phyloP scores from a whole-genome alignment of 2,329 filamentous ascomycete species.

The Apiospora saccharicola region DNA sequence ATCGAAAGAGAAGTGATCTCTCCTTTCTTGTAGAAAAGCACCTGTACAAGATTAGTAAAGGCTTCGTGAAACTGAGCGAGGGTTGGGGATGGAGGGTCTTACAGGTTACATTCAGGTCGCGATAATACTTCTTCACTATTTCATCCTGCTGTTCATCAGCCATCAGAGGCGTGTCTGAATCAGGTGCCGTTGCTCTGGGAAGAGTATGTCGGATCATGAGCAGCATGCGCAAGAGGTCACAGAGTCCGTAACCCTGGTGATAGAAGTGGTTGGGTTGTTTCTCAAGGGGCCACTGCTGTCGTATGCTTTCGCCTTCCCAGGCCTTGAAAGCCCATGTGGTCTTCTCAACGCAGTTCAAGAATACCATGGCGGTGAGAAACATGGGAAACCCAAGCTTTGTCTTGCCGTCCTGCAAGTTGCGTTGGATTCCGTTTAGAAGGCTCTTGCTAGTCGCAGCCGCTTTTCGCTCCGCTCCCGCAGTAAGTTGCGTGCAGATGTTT shows the following conservation, averaged over 20 bases:
- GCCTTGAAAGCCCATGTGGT: slow-evolving; percentile 74
- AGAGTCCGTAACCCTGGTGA: slow-evolving; percentile 65
- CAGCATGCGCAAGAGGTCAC: slow-evolving; percentile 67
- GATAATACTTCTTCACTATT: slow-evolving; percentile 59
- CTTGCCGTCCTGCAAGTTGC: slow-evolving; percentile 67
- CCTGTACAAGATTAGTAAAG: slow-evolving; percentile 37
- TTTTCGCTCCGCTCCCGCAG: slow-evolving; percentile 69
- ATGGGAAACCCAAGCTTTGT: slow-evolving; percentile 66
- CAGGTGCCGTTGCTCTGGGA: slow-evolving; percentile 57
- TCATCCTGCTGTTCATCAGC: slow-evolving; percentile 55
- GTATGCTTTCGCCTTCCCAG: slow-evolving; percentile 69
- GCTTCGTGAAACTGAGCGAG: background rate
- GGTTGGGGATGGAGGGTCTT: slow-evolving; percentile 42
- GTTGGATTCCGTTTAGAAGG: slow-evolving; percentile 67
- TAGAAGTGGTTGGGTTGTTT: slow-evolving; percentile 63
- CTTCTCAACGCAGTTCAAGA: slow-evolving; percentile 72
- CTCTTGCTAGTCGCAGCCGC: slow-evolving; percentile 65
- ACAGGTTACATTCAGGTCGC: slow-evolving; percentile 65
- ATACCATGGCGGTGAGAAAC: slow-evolving; percentile 67
- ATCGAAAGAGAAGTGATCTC: slow-evolving; percentile 60
- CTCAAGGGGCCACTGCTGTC: slow-evolving; percentile 68
- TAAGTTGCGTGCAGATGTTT: slow-evolving; percentile 69
- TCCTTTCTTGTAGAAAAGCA: slow-evolving; percentile 52
- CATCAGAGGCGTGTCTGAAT: slow-evolving; percentile 56
- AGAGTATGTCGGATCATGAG: slow-evolving; percentile 66